Conservation (phyloP, 768 basidiomycete species). For the Leccinum aurantiacum region DNA sequence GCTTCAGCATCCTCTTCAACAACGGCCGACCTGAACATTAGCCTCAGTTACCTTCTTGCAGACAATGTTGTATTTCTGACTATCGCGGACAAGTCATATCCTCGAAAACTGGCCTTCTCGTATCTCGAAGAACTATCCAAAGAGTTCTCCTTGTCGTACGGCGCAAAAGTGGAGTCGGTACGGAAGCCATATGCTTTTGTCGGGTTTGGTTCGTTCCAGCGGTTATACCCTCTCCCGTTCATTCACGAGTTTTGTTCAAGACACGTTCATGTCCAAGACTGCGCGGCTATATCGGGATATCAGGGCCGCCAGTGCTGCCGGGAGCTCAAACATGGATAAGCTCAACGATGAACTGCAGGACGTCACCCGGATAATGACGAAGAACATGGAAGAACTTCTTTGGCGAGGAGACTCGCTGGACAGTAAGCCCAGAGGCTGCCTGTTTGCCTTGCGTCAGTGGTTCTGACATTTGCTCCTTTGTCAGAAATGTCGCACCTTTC, state of each 20-base stretch:
- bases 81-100: constrained; percentile 96
- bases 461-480: constrained; percentile 5
- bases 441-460: not conserved
- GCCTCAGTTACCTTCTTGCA: constrained; percentile 83
- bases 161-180: constrained; percentile 86
- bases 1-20: constrained; percentile 33
- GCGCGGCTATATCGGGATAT: constrained; percentile 94
- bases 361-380: constrained; percentile 99
- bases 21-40: constrained; percentile 7
- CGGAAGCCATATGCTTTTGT: constrained; percentile 99
- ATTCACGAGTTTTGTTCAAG: constrained; percentile 40
- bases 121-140: constrained; percentile 97
- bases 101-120: constrained; percentile 94
- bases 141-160: constrained; percentile 92
- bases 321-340: constrained; percentile 69
- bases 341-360: constrained; percentile 97
- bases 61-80: constrained; percentile 95
- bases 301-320: constrained; percentile 73
- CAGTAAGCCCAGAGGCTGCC: constrained; percentile 50
- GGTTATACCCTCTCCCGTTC: constrained; percentile 2
- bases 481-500: constrained; percentile 97
- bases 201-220: constrained; percentile 75
- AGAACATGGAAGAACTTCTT: constrained; percentile 99
- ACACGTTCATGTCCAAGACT: constrained; percentile 99
- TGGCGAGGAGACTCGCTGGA: constrained; percentile 99